Base-by-base conservation (phyloP, 1,284 basidiomycete species). In the Heterobasidion parviporum region DNA sequence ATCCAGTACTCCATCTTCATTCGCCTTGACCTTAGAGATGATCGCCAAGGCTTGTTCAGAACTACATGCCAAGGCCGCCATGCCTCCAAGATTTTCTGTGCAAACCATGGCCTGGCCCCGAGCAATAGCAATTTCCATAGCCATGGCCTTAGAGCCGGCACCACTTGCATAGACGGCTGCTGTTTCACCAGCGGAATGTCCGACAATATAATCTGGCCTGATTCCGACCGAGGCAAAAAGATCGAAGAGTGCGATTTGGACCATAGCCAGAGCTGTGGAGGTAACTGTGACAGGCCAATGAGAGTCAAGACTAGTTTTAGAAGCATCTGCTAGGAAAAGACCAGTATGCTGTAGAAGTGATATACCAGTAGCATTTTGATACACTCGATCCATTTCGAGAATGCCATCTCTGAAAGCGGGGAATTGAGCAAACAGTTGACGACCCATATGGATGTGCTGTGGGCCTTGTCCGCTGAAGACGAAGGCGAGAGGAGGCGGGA, bases 191-290 rank as follows among this genome's bases (percentile, higher is more conserved):
- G 70, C 68, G 6, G 72, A 74, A 63, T 75, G 74, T 0, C 74
- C 76, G 8, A 77, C 51, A 9, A 77, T 59, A 3, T 64, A 62
- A 48, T 73, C 67, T 0, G 76, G 74, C 6, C 56, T 56, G 20
- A 76, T 54, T 8, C 73, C 72, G 8, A 74, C 50, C 32, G 61
- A 62, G 6, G 57, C 54, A 0, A 78, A 61, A 1, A 73, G 62
- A 51, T 79, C 77, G 54, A 72, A 68, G 2, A 77, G 58, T 0
- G 75, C 77, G 5, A 78, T 71, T 58, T 79, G 77, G 55, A 76
- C 53, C 52, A 78, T 73, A 1, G 72, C 63, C 8, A 78, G 55
- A 0, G 74, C 65, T 3, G 73, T 71, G 3, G 74, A 61, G 3
- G 65, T 75, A 9, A 74, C 56, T 1, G 56, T 54, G 34, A 69